Evolutionary conservation across 805 yeast species (phyloP).

Genomic region (Metschnikowia matae): DNA sequence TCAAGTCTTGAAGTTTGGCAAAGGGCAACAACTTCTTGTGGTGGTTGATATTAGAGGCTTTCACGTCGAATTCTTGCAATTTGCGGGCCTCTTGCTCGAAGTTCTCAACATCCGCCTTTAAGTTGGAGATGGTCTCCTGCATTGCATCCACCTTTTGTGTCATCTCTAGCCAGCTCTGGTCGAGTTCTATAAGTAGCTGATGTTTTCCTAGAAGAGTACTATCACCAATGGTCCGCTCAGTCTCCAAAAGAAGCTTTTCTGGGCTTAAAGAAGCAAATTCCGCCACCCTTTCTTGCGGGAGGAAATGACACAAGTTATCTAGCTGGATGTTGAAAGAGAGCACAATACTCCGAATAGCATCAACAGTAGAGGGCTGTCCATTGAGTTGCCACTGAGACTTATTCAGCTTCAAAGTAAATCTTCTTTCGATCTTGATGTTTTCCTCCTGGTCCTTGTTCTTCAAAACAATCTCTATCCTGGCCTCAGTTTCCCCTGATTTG

Average conservation of each 20-base stretch:
- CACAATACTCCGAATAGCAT: constrained; percentile 42
- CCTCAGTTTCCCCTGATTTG: constrained; percentile 54
- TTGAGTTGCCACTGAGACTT: constrained; percentile 55
- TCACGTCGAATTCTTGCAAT: constrained; percentile 43
- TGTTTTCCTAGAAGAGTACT: constrained; percentile 57
- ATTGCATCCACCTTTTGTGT: constrained; percentile 24
- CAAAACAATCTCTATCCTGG: constrained; percentile 49
- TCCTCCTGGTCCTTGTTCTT: constrained; percentile 35
- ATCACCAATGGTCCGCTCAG: constrained; percentile 74
- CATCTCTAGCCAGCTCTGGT: constrained; percentile 33
- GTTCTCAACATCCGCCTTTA: constrained; percentile 34
- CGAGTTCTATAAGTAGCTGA: constrained; percentile 49
- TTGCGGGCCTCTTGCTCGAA: constrained; percentile 45
- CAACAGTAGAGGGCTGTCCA: constrained; percentile 37
- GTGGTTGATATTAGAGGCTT: constrained; percentile 34
- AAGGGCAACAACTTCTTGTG: constrained; percentile 41
- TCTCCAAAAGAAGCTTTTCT: constrained; percentile 67
- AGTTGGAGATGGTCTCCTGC: constrained; percentile 26
- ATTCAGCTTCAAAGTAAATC: constrained; percentile 32
- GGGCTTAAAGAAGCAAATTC: constrained; percentile 82
- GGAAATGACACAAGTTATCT: constrained; percentile 87
- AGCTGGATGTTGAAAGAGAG: constrained; percentile 67
- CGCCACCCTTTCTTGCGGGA: constrained; percentile 94
- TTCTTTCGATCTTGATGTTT: constrained; percentile 41
- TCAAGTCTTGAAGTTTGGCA: constrained; percentile 38